phyloP scores from a whole-genome alignment of 495 filamentous ascomycete species.

The Neurospora sp. region DNA sequence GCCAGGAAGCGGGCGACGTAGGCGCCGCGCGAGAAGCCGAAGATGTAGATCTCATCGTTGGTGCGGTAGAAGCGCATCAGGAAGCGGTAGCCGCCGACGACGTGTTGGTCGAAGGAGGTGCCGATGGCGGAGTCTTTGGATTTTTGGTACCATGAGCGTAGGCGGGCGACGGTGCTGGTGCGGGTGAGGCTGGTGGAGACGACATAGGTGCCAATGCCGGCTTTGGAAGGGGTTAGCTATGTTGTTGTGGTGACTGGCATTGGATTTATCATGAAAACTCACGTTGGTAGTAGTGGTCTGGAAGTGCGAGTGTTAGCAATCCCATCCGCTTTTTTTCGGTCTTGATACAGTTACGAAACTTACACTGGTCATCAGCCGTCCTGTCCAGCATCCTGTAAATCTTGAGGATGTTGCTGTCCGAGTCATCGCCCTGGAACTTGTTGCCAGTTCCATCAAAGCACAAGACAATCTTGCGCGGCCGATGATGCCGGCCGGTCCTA shows the following conservation, averaged over 20 bases:
- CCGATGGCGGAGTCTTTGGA: conserved; percentile 80
- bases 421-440: conserved; percentile 70
- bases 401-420: conserved; percentile 83
- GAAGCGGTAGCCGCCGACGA: conserved; percentile 79
- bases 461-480: conserved; percentile 50
- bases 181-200: conserved; percentile 55
- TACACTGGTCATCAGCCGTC: conserved; percentile 41
- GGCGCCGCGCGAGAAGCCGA: conserved; percentile 79
- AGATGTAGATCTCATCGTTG: conserved; percentile 73
- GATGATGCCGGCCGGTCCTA: not conserved
- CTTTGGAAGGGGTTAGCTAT: conserved; percentile 31
- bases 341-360: conserved; percentile 3
- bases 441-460: conserved; percentile 91
- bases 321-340: too few relatives aligned
- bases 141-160: conserved; percentile 70
- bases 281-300: conserved; percentile 64
- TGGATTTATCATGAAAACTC: conserved; percentile 7
- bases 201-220: conserved; percentile 84
- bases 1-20: conserved; percentile 81
- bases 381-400: conserved; percentile 62
- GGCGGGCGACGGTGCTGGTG: conserved; percentile 48
- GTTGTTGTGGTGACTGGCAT: not conserved
- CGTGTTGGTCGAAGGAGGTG: conserved; percentile 73
- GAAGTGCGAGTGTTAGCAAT: conserved; percentile 2
- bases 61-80: conserved; percentile 76